phyloP scores from a whole-genome alignment of 2,329 filamentous ascomycete genomes.

The Colletotrichum simmondsii region DNA sequence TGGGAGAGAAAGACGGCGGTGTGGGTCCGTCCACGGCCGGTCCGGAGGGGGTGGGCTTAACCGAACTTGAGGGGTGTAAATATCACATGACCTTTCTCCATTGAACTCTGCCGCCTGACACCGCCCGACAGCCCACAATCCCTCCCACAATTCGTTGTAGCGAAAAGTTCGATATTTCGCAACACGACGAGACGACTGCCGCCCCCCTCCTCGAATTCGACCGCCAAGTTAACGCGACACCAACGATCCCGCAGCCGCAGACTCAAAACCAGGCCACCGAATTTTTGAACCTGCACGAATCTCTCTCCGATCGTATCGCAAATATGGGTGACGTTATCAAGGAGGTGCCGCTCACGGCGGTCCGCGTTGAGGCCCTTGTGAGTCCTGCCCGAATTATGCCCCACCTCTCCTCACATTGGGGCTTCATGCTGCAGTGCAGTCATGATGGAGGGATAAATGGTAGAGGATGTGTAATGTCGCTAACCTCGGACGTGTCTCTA shows the following conservation, averaged over 20 bases:
- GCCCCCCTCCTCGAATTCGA: conserved; percentile 13
- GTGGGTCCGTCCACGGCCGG: background rate
- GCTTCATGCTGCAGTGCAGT: conserved; percentile 37
- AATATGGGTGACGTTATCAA: conserved; percentile 71
- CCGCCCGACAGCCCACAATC: conserved; percentile 53
- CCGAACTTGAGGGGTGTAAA: background rate
- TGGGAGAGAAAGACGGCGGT: conserved; percentile 4
- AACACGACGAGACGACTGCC: conserved; percentile 37
- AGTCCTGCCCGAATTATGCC: conserved; percentile 50
- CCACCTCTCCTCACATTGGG: conserved; percentile 45
- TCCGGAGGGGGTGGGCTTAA: background rate
- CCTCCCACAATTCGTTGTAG: conserved; percentile 54
- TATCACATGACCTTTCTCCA: background rate
- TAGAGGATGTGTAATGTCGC: background rate
- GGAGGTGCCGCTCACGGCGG: conserved; percentile 82
- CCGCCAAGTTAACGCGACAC: conserved; percentile 35
- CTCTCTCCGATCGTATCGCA: conserved; percentile 39
- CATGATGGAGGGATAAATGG: background rate
- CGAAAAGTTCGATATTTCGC: conserved; percentile 57
- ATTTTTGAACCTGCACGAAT: conserved; percentile 36
- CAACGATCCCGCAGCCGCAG: conserved; percentile 40
- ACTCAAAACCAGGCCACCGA: conserved; percentile 39
- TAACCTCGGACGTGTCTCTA: conserved; percentile 49
- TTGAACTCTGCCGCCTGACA: conserved; percentile 48
- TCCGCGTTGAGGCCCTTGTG: conserved; percentile 96